These are phyloP conservation scores for Balansia obtecta DNA, from an alignment of 2,329 filamentous ascomycete species.

Conservation along the genomic window DNA sequence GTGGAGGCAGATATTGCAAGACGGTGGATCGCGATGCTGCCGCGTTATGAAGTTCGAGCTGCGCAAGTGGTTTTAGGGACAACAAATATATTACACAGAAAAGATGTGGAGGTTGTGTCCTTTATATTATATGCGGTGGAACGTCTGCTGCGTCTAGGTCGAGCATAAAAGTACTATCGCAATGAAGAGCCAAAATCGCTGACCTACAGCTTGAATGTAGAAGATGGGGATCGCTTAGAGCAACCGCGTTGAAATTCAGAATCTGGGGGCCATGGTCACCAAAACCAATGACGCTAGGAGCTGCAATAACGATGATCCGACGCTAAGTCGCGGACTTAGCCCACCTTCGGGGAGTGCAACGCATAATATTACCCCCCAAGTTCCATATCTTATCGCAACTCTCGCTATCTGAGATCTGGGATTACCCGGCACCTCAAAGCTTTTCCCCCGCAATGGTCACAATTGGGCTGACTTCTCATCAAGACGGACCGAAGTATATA, in stretches of 20 bases:
- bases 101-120: not conserved
- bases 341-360: slow-evolving; percentile 4
- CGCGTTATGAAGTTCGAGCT: not conserved
- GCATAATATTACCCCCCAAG: not conserved
- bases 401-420: not conserved
- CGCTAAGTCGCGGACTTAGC: slow-evolving; percentile 9
- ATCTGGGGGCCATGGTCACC: slow-evolving; percentile 27
- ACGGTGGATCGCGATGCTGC: slow-evolving; percentile 13
- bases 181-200: slow-evolving; percentile 2
- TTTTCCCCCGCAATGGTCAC: not conserved
- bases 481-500: too few relatives aligned
- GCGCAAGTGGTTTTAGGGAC: slow-evolving; percentile 4
- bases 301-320: slow-evolving; percentile 24
- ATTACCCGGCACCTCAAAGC: not conserved
- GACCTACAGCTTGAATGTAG: slow-evolving; percentile 8
- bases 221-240: not conserved
- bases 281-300: slow-evolving; percentile 30
- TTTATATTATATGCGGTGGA: not conserved
- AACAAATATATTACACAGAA: not conserved
- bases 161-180: slow-evolving; percentile 2
- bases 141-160: slow-evolving; percentile 3
- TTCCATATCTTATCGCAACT: slow-evolving; percentile 10
- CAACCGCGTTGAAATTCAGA: slow-evolving; percentile 28
- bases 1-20: slow-evolving; percentile 5
- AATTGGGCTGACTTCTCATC: too few relatives aligned